phyloP scores from a whole-genome alignment of 371 early-diverging fungal genomes.

The Mortierella sp. region DNA sequence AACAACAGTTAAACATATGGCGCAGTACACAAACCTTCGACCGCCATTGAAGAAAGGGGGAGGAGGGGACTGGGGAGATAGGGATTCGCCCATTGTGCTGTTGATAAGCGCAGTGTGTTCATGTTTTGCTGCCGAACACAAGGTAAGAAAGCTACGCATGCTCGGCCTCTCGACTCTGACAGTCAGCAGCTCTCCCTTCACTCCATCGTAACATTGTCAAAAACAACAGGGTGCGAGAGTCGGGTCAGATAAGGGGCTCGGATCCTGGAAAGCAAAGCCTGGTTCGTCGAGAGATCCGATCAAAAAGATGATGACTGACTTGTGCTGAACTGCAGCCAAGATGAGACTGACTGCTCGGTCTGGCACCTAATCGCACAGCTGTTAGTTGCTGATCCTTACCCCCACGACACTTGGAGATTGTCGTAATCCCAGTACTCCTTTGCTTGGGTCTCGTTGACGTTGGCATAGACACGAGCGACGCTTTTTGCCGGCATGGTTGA shows the following conservation, averaged over 20 bases:
- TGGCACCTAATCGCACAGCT: background rate
- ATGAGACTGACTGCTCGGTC: background rate
- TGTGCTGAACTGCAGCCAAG: no score
- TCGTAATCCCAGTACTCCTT: conserved; percentile 97
- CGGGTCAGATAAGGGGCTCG: no score
- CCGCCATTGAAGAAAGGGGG: background rate
- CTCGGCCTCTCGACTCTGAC: no score
- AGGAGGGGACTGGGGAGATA: background rate
- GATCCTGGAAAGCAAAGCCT: no score
- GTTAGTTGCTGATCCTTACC: conserved; percentile 30
- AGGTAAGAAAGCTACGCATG: no score
- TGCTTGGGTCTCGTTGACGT: conserved; percentile 87
- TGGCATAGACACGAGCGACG: conserved; percentile 88
- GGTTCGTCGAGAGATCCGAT: no score
- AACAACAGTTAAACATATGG: background rate
- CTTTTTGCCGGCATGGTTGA: conserved; percentile 57
- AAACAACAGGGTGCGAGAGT: no score
- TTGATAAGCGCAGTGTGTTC: background rate
- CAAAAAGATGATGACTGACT: no score
- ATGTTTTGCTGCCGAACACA: no score
- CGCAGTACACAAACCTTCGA: no score
- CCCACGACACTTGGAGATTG: conserved; percentile 70
- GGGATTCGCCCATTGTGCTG: background rate
- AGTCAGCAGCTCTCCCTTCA: no score
- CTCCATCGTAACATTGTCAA: no score